These are phyloP conservation scores for Cephalotrichum gorgonifer DNA, from an alignment of 2,329 filamentous ascomycete genomes.

Conservation along the genomic window DNA sequence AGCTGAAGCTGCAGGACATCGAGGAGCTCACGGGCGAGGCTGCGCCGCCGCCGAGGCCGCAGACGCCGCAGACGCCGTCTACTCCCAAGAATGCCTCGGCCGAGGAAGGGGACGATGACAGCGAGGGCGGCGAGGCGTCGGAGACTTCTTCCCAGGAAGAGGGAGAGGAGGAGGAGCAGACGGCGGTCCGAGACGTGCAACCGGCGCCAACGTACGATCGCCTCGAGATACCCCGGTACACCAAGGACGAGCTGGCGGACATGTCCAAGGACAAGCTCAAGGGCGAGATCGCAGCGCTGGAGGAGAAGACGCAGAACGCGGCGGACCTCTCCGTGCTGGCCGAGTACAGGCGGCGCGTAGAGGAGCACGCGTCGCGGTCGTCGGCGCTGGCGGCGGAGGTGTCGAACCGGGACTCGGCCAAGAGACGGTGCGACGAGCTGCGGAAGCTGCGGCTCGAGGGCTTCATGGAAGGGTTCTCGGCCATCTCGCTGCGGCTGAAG, in stretches of 20 bases:
- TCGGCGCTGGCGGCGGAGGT: conserved; percentile 75
- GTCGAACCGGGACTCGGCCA: conserved; percentile 69
- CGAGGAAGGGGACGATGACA: conserved; percentile 13
- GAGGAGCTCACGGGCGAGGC: conserved; percentile 47
- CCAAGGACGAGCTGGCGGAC: conserved; percentile 56
- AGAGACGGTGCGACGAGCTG: conserved; percentile 86
- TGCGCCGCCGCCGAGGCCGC: conserved; percentile 8
- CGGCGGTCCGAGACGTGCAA: neutral
- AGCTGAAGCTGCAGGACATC: conserved; percentile 74
- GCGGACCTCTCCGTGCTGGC: conserved; percentile 83
- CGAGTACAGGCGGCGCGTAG: conserved; percentile 77
- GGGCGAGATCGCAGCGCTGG: conserved; percentile 50
- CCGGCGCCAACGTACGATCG: conserved; percentile 20
- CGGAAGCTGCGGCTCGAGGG: conserved; percentile 83
- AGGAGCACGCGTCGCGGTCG: conserved; percentile 73
- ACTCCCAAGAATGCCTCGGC: conserved; percentile 8
- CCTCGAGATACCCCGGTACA: conserved; percentile 66
- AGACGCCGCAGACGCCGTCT: conserved; percentile 6
- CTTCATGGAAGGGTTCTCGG: conserved; percentile 96
- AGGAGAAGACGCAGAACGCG: conserved; percentile 69
- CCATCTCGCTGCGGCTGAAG: conserved; percentile 88
- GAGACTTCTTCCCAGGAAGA: conserved; percentile 12
- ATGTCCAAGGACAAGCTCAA: conserved; percentile 54
- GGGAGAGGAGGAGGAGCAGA: conserved; percentile 16
- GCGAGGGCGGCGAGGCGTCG: conserved; percentile 14